Conservation (phyloP, 176 grass and related monocot genomes). For the Bonia amplexicaulis region DNA sequence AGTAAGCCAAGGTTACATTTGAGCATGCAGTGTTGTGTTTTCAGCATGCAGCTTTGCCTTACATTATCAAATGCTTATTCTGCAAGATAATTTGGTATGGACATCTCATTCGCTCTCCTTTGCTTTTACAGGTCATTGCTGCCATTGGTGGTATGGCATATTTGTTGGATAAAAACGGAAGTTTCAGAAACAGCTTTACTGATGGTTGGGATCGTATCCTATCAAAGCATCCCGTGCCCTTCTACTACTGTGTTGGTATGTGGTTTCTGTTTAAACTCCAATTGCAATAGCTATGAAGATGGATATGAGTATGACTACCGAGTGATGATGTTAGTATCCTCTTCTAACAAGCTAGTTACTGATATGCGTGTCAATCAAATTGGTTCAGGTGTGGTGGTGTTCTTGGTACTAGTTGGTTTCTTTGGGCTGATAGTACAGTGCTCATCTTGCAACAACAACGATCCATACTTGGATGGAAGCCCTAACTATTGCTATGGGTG, state of each 20-base stretch:
- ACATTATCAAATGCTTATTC: background rate
- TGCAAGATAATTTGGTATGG: background rate
- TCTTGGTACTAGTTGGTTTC: slow-evolving; percentile 81
- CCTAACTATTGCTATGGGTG: slow-evolving; percentile 70
- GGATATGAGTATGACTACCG: background rate
- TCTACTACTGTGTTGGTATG: slow-evolving; percentile 80
- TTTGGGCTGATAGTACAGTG: slow-evolving; percentile 69
- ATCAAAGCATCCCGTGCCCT: slow-evolving; percentile 78
- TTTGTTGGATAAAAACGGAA: slow-evolving; percentile 67
- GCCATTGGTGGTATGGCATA: slow-evolving; percentile 62
- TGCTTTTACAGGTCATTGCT: slow-evolving; percentile 50
- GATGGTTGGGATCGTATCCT: slow-evolving; percentile 77
- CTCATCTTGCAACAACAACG: slow-evolving; percentile 55
- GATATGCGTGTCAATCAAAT: background rate
- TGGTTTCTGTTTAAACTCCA: background rate
- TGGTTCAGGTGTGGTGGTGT: slow-evolving; percentile 66
- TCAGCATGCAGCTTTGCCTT: background rate
- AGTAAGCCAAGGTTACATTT: background rate
- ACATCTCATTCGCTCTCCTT: background rate
- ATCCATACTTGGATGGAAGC: slow-evolving; percentile 63
- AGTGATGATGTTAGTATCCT: background rate
- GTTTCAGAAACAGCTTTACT: slow-evolving; percentile 73
- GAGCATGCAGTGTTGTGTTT: background rate
- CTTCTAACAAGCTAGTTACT: background rate
- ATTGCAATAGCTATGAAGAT: background rate